Conservation (phyloP, 2,329 filamentous ascomycete genomes). For the Aspergillus melleus region DNA sequence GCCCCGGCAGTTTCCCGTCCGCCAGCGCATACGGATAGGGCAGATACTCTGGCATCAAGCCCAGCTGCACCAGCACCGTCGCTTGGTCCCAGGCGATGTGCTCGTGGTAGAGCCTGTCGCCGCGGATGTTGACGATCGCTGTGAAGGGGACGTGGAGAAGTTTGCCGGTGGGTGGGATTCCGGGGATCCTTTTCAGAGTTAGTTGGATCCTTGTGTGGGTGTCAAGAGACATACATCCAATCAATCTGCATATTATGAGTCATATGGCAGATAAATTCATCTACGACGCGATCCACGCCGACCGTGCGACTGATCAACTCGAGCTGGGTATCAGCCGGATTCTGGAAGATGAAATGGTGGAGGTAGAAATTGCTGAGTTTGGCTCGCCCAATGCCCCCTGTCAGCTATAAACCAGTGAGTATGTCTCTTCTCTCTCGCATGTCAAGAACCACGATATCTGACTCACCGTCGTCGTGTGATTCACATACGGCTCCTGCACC, state of each 20-base stretch:
- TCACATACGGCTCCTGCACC: slow-evolving; percentile 77
- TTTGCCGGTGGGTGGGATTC: slow-evolving; percentile 58
- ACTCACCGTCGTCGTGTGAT: slow-evolving; percentile 68
- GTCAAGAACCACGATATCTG: background rate
- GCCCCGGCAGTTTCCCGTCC: slow-evolving; percentile 34
- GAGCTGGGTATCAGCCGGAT: slow-evolving; percentile 65
- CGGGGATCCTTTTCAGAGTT: slow-evolving; percentile 49
- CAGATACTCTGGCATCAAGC: slow-evolving; percentile 64
- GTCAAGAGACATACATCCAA: slow-evolving; percentile 61
- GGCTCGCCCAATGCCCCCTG: slow-evolving; percentile 68
- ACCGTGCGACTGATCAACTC: slow-evolving; percentile 71
- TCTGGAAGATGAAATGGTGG: slow-evolving; percentile 73
- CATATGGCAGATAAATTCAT: slow-evolving; percentile 67
- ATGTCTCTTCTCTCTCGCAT: background rate
- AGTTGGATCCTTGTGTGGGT: background rate
- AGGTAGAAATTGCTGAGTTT: slow-evolving; percentile 67
- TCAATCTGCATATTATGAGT: slow-evolving; percentile 65
- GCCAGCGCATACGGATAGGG: slow-evolving; percentile 59
- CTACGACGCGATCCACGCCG: slow-evolving; percentile 69
- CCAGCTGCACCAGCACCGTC: slow-evolving; percentile 61
- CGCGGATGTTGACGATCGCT: slow-evolving; percentile 65
- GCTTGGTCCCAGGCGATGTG: slow-evolving; percentile 72
- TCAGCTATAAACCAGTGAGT: slow-evolving; percentile 44
- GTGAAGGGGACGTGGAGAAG: slow-evolving; percentile 63
- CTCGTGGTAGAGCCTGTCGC: slow-evolving; percentile 68